These are phyloP conservation scores for Claviceps citrina DNA, from an alignment of 2,329 filamentous ascomycete genomes.

Conservation along the genomic window DNA sequence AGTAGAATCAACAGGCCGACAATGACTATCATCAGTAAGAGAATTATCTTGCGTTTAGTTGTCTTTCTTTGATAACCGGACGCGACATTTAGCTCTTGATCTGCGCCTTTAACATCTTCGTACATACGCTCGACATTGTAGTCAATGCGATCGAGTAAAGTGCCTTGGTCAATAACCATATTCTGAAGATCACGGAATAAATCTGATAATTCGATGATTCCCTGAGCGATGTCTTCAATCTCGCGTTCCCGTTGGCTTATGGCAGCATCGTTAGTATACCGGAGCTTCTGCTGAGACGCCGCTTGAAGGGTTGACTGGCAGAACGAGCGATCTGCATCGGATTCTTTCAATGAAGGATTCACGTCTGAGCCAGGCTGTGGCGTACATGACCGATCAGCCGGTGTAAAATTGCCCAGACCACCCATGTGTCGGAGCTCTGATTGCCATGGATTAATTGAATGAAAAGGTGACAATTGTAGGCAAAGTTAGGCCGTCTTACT, in stretches of 20 bases:
- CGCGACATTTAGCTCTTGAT: conserved; percentile 79
- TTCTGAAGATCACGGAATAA: conserved; percentile 91
- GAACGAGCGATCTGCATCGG: conserved; percentile 81
- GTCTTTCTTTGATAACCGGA: conserved; percentile 78
- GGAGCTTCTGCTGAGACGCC: conserved; percentile 49
- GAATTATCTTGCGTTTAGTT: conserved; percentile 82
- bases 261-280: conserved; percentile 62
- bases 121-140: conserved; percentile 96
- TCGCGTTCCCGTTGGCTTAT: conserved; percentile 90
- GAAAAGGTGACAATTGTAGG: conserved; percentile 1
- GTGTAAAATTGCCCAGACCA: conserved; percentile 36
- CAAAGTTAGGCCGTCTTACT: conserved; percentile 36
- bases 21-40: conserved; percentile 73
- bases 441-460: background rate
- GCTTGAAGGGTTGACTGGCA: conserved; percentile 80
- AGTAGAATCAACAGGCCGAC: conserved; percentile 76
- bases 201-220: conserved; percentile 91
- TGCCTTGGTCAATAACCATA: conserved; percentile 89
- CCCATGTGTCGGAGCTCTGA: conserved; percentile 61
- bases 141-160: conserved; percentile 85
- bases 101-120: conserved; percentile 81
- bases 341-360: conserved; percentile 81
- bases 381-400: conserved; percentile 36
- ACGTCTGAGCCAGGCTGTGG: conserved; percentile 43
- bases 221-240: conserved; percentile 95